These are phyloP conservation scores for Entrophospora sp. DNA, from an alignment of 192 early-diverging fungal genomes.

Conservation along the genomic window DNA sequence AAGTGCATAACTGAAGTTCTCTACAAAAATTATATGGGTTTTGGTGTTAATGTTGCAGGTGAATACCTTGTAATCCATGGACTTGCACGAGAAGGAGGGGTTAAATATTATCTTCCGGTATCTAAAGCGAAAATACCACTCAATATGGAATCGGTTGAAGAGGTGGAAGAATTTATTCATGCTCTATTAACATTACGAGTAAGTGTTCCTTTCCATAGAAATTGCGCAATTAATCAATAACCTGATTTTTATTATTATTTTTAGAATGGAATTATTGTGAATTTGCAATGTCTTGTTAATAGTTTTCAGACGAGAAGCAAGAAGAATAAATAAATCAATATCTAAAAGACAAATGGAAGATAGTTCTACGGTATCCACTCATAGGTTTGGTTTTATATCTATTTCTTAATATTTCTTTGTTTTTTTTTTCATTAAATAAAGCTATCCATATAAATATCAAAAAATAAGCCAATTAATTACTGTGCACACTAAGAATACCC, in stretches of 20 bases:
- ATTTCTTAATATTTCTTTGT: too few relatives aligned
- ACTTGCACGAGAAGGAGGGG: not conserved
- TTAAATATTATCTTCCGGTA: not conserved
- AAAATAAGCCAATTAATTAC: too few relatives aligned
- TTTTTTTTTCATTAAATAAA: too few relatives aligned
- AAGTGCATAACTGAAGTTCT: not conserved
- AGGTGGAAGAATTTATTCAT: slow-evolving; percentile 1
- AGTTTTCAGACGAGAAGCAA: too few relatives aligned
- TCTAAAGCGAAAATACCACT: slow-evolving; percentile 7
- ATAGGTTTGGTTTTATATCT: too few relatives aligned
- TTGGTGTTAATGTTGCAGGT: slow-evolving; percentile 8
- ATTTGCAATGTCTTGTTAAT: slow-evolving; percentile 2
- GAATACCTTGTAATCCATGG: not conserved
- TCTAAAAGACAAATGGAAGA: too few relatives aligned
- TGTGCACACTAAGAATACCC: too few relatives aligned
- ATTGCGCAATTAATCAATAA: slow-evolving; percentile 4
- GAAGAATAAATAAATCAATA: too few relatives aligned
- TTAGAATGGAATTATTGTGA: not conserved
- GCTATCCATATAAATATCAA: too few relatives aligned
- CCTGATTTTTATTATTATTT: too few relatives aligned
- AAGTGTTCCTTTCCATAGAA: not conserved
- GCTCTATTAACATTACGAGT: slow-evolving; percentile 2
- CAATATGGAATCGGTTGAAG: not conserved
- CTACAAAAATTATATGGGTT: slow-evolving; percentile 6
- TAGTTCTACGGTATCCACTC: too few relatives aligned